Evolutionary conservation across 495 filamentous ascomycete species (phyloP).

Genomic region (Rhypophila decipiens): DNA sequence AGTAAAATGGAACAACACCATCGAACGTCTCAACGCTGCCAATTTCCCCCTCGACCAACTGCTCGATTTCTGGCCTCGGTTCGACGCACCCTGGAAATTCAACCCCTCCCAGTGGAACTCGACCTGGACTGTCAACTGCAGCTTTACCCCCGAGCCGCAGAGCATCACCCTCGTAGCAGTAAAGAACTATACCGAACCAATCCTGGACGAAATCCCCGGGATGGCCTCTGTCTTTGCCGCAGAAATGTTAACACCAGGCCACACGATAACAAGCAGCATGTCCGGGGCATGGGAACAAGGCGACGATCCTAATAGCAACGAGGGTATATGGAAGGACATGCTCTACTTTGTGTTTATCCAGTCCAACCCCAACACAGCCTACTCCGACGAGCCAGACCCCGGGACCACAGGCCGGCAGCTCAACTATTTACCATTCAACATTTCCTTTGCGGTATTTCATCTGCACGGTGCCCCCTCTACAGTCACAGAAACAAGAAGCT

Average conservation of each 20-base stretch:
- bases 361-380: not conserved
- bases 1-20: slow-evolving; percentile 7
- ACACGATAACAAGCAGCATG: not conserved
- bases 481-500: not conserved
- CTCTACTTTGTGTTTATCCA: slow-evolving; percentile 1
- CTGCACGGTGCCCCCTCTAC: not conserved
- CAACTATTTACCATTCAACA: slow-evolving; percentile 4
- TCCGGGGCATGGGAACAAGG: not conserved
- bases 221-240: not conserved
- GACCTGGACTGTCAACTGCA: slow-evolving; percentile 1
- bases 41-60: slow-evolving; percentile 1
- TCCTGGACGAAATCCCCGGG: not conserved
- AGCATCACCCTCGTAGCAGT: not conserved
- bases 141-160: not conserved
- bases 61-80: slow-evolving; percentile 3
- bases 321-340: slow-evolving; percentile 1
- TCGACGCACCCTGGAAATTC: slow-evolving; percentile 1
- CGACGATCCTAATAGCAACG: not conserved
- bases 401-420: not conserved
- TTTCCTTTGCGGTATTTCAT: slow-evolving; percentile 3
- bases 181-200: not conserved
- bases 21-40: slow-evolving; percentile 5
- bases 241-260: not conserved
- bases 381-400: not conserved
- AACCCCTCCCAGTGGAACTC: slow-evolving; percentile 2